A percentile compares a stretch with the other conserved stretches of the same genome.
These are phyloP conservation scores for Suillus tomentosus DNA, from an alignment of 768 basidiomycete species.

Conservation along the genomic window DNA sequence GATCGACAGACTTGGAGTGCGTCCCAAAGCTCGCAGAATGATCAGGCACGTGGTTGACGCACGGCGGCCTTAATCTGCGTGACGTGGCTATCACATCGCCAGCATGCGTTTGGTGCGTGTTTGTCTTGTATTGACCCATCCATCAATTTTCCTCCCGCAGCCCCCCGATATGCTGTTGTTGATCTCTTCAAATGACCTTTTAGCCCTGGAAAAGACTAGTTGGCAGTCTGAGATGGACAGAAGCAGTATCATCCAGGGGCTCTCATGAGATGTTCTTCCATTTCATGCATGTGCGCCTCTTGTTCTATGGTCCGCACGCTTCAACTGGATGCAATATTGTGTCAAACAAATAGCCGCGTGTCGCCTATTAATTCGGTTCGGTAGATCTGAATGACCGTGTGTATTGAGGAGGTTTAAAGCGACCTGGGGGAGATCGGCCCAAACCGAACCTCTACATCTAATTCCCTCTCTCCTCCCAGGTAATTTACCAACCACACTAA, in stretches of 20 bases:
- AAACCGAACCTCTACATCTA: background rate
- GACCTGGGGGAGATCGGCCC: background rate
- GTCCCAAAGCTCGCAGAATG: background rate
- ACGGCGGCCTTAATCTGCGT: background rate
- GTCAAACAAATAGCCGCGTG: background rate
- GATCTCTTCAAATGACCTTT: conserved; percentile 4
- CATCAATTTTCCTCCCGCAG: conserved; percentile 3
- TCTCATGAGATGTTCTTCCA: background rate
- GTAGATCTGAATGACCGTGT: conserved; percentile 5
- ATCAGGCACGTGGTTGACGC: background rate
- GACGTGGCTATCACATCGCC: background rate
- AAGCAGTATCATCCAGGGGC: background rate
- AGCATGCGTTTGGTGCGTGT: conserved; percentile 7
- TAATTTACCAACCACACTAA: background rate
- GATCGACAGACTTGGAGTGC: background rate
- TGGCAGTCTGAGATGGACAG: background rate
- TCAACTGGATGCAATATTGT: background rate
- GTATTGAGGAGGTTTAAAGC: conserved; percentile 2
- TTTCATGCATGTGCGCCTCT: background rate
- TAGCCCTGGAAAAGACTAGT: background rate
- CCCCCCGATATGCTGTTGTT: conserved; percentile 10
- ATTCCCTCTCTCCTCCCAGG: background rate
- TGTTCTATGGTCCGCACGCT: background rate
- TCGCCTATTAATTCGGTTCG: background rate
- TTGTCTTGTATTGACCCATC: conserved; percentile 1